Base-by-base conservation (phyloP, 75 land plant species). In the Cupressus sempervirens region DNA sequence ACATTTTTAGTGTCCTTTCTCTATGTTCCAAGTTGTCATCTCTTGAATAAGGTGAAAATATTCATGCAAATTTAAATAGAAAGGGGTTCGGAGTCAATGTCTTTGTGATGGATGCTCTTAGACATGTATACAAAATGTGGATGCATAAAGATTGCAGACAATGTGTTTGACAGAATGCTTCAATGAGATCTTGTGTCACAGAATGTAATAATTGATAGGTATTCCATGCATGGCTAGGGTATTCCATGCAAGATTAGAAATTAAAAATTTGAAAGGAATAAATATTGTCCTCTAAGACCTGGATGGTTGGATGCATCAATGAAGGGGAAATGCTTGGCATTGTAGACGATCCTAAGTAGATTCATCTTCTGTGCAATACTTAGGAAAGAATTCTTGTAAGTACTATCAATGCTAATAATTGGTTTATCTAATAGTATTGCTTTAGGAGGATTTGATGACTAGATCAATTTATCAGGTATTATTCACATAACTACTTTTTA, bases 101-200 rank as follows among this genome's bases (percentile, higher is more conserved):
- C 5, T 90, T 89, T 86, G 91, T 92, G 14, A 89, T 90, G 2
- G 91, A 90, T 84, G 88, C 94, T 0, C 86, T 95, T 4, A 58
- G 88, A 95, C 84, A 91, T 95, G 93, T 95, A 93, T 81, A 85
- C 95, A 2, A 95, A 94, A 79, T 95, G 93, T 88, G 97, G 97
- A 68, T 90, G 86, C 81, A 77, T 91, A 35, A 83, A 86, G 58
- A 83, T 83, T 56, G 95, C 95, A 10, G 67, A 70, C 68, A 87
- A 43, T 4, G 86, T 91, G 15, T 92, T 92, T 65, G n/a, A n/a
- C n/a, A n/a, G n/a, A n/a, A n/a, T n/a, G n/a, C n/a, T n/a, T n/a
- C n/a, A n/a, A n/a, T n/a, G 45, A 88, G 91, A 92, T 84, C 84
- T 93, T 30, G 87, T 94, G 45, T 92, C 94, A 48, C 94, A 94